Conservation (phyloP, 2,329 filamentous ascomycete species). For the Cercospora canescens region DNA sequence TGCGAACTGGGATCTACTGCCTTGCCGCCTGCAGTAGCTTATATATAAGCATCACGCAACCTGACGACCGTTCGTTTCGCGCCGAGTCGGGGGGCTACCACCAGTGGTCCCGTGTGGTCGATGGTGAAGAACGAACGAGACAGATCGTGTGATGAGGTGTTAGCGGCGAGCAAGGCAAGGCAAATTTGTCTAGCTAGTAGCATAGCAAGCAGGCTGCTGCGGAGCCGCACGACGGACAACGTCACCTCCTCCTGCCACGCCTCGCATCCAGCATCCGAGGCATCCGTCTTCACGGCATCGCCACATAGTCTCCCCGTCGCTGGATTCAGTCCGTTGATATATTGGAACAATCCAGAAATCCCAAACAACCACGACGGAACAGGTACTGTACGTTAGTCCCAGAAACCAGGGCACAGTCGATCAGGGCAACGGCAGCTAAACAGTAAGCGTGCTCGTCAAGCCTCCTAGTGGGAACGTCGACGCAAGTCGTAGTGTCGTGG, state of each 20-base stretch:
- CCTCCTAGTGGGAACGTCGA: constrained; percentile 1
- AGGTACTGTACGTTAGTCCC: neutral
- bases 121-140: neutral
- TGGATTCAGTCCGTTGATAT: neutral
- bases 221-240: constrained; percentile 7
- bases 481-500: constrained; percentile 13
- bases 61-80: neutral
- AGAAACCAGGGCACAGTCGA: neutral
- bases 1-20: constrained; percentile 9
- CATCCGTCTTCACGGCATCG: neutral
- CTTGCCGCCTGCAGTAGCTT: neutral
- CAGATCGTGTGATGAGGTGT: neutral
- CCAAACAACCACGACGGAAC: neutral
- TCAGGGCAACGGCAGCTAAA: constrained; percentile 9
- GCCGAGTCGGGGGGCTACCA: neutral
- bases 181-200: neutral
- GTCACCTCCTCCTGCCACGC: neutral
- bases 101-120: neutral
- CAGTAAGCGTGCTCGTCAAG: constrained; percentile 5
- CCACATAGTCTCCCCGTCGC: neutral
- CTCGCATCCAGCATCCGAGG: neutral
- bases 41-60: neutral
- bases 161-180: neutral
- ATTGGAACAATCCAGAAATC: neutral
- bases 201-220: neutral